Conservation (phyloP, 495 filamentous ascomycete species). For the Glutinoglossum americanum region DNA sequence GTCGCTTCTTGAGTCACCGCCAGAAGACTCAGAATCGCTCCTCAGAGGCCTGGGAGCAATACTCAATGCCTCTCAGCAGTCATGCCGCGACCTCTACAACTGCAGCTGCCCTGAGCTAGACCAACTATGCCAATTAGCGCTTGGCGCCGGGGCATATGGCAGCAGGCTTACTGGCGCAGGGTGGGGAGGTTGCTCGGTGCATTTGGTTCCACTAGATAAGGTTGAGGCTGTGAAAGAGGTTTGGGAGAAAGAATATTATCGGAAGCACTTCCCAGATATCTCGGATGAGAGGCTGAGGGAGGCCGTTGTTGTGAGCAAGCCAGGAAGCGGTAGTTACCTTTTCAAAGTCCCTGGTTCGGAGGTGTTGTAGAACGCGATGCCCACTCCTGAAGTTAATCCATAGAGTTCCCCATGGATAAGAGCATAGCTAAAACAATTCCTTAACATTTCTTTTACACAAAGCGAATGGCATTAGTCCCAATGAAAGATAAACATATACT, state of each 20-base stretch:
- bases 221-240: slow-evolving; percentile 60
- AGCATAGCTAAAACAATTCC: too few species aligned
- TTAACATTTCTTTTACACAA: not conserved
- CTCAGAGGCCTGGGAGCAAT: slow-evolving; percentile 56
- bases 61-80: slow-evolving; percentile 74
- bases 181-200: slow-evolving; percentile 92
- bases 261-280: slow-evolving; percentile 44
- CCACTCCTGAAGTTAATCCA: too few species aligned
- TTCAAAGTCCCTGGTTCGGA: slow-evolving; percentile 9
- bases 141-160: slow-evolving; percentile 57
- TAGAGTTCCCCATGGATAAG: too few species aligned
- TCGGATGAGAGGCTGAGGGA: slow-evolving; percentile 47
- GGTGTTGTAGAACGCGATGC: not conserved
- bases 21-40: slow-evolving; percentile 28
- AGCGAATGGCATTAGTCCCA: not conserved
- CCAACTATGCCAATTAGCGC: slow-evolving; percentile 60
- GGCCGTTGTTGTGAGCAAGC: slow-evolving; percentile 79
- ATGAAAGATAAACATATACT: too few species aligned
- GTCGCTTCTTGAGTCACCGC: slow-evolving; percentile 30
- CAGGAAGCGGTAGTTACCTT: slow-evolving; percentile 45
- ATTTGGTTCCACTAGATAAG: slow-evolving; percentile 70
- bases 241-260: slow-evolving; percentile 65
- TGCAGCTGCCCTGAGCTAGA: slow-evolving; percentile 85
- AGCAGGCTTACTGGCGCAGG: slow-evolving; percentile 82
- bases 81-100: slow-evolving; percentile 66